These are phyloP conservation scores for Amniculicola lignicola DNA, from an alignment of 495 filamentous ascomycete genomes.

Conservation along the genomic window DNA sequence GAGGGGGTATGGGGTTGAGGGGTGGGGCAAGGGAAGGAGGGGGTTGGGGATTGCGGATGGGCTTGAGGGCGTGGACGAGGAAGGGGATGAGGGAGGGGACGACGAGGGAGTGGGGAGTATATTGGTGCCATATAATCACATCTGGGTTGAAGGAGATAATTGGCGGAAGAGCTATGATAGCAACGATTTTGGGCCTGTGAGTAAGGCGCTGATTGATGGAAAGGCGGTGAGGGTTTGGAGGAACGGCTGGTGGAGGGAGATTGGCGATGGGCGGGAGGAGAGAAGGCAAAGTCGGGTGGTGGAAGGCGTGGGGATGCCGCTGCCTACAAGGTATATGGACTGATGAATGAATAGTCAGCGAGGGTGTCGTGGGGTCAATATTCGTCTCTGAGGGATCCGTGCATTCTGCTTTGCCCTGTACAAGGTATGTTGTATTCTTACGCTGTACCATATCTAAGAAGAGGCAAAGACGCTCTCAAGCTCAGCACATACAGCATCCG, in stretches of 20 bases:
- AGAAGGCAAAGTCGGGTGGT: slow-evolving; percentile 19
- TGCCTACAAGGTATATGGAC: too few species aligned
- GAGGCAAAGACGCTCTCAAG: slow-evolving; percentile 45
- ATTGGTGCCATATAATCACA: slow-evolving; percentile 39
- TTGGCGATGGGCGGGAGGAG: slow-evolving; percentile 16
- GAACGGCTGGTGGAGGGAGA: background rate
- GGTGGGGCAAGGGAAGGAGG: slow-evolving; percentile 15
- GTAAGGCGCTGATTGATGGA: slow-evolving; percentile 27
- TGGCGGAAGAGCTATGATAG: slow-evolving; percentile 39
- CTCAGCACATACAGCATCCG: slow-evolving; percentile 59
- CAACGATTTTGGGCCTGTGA: slow-evolving; percentile 41
- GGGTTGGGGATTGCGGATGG: slow-evolving; percentile 14
- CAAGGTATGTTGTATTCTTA: background rate
- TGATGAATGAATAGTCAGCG: too few species aligned
- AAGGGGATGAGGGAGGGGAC: background rate
- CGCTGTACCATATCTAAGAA: background rate
- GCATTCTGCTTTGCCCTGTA: too few species aligned
- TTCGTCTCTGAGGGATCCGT: too few species aligned
- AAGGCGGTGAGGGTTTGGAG: slow-evolving; percentile 23
- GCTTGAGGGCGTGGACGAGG: slow-evolving; percentile 9
- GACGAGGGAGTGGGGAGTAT: too few species aligned
- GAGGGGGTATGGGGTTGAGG: slow-evolving; percentile 16
- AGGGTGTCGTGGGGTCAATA: too few species aligned
- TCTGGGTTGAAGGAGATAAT: slow-evolving; percentile 46
- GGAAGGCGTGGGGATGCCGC: slow-evolving; percentile 3